These are phyloP conservation scores for Aspergillus sp. DNA, from an alignment of 2,329 filamentous ascomycete species.

Conservation along the genomic window DNA sequence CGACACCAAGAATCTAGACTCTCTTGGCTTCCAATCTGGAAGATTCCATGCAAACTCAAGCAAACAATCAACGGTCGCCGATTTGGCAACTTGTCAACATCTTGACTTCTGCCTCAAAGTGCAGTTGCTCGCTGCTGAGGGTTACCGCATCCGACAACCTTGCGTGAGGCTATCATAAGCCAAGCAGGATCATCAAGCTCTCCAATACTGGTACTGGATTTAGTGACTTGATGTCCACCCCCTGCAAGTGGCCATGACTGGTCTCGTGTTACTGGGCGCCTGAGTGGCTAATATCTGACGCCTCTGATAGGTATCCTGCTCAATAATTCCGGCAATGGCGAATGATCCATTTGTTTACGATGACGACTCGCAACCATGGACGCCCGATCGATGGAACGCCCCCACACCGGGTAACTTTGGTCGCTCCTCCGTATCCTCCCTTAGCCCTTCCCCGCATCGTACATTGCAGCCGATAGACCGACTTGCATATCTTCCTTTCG, in stretches of 20 bases:
- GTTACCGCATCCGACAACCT: conserved; percentile 2
- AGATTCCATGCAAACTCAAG: conserved; percentile 10
- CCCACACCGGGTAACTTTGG: conserved; percentile 19
- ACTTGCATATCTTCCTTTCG: conserved; percentile 22
- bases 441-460: conserved; percentile 19
- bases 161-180: conserved; percentile 3
- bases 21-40: neutral
- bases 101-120: conserved; percentile 7
- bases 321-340: conserved; percentile 14
- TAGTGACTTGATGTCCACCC: conserved; percentile 6
- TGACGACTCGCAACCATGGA: conserved; percentile 16
- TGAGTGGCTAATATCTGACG: conserved; percentile 1
- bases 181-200: conserved; percentile 4
- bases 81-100: conserved; percentile 11
- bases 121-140: neutral
- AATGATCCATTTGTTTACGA: conserved; percentile 20
- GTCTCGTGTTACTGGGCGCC: conserved; percentile 10
- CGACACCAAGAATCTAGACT: no score
- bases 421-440: conserved; percentile 11
- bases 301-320: conserved; percentile 7
- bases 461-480: conserved; percentile 14
- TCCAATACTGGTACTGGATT: conserved; percentile 3
- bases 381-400: conserved; percentile 17
- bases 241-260: conserved; percentile 10
- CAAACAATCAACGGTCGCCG: conserved; percentile 1